Conservation (phyloP, 331 rosid species). For the Stylosanthes scabra region DNA sequence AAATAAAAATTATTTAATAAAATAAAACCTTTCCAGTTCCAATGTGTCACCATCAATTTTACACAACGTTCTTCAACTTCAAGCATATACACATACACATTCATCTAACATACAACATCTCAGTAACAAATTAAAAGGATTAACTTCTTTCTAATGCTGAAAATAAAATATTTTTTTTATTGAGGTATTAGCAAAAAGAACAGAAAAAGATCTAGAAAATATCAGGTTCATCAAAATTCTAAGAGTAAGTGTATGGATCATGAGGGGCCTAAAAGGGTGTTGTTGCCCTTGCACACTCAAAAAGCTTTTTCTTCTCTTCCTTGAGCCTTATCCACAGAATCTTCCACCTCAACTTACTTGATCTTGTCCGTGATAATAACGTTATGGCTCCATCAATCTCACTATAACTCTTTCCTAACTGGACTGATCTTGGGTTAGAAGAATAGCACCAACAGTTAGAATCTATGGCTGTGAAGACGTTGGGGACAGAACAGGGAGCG, state of each 20-base stretch:
- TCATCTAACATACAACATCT: too few relatives aligned
- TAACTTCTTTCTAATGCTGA: too few relatives aligned
- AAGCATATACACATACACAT: too few relatives aligned
- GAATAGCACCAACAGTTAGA: constrained; percentile 34
- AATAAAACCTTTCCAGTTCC: too few relatives aligned
- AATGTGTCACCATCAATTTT: too few relatives aligned
- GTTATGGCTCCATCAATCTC: neutral
- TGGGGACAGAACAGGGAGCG: too few relatives aligned
- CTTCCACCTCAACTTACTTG: constrained; percentile 46
- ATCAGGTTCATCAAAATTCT: constrained; percentile 66
- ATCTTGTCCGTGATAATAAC: constrained; percentile 5
- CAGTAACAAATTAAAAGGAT: too few relatives aligned
- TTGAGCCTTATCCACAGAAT: constrained; percentile 49
- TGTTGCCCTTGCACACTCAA: constrained; percentile 23
- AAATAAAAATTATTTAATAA: too few relatives aligned
- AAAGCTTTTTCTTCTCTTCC: constrained; percentile 55
- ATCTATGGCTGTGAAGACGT: neutral
- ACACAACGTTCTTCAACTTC: too few relatives aligned
- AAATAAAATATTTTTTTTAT: too few relatives aligned
- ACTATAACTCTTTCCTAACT: constrained; percentile 33
- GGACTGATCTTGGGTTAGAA: constrained; percentile 37
- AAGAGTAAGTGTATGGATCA: constrained; percentile 60
- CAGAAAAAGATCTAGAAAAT: constrained; percentile 55
- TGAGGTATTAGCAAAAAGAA: constrained; percentile 59
- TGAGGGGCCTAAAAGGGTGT: constrained; percentile 37